Evolutionary conservation across 192 early-diverging fungal species (phyloP), one percentile per base, ranked within the genome.

Genomic region (Coemansia sp.): DNA sequence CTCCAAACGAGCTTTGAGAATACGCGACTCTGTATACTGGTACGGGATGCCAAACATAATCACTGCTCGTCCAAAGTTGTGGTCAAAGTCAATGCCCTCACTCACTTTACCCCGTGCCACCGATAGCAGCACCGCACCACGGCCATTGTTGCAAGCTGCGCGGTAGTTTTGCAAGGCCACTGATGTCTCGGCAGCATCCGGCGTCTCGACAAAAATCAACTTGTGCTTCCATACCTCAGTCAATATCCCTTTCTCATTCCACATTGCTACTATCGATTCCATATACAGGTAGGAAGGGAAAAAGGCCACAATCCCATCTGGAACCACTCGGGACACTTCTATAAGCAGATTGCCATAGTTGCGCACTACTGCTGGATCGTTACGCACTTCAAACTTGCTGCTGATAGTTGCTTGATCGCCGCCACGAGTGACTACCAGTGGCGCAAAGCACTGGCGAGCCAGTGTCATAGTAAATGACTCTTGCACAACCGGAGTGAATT

Each of bases 41-140:
- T 98, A 99, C 5, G 97, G 97, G 48, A 99, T 96, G 12, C 97
- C 97, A 85, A 99, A 99, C 84, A 99, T 87, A 55, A 99, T 85
- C 53, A 99, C 97, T 23, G 97, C 96, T 14, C 97, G 87, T 18
- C 97, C 97, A 72, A 97, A 99, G 65, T 99, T 90, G 73, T 99
- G 96, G 72, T 99, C 97, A 64, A 99, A 99, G 86, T 99, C 97
- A 61, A 99, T 97, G 36, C 97, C 97, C 78, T 98, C 97, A 18
- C 94, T 96, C 15, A 99, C 96, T 69, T 99, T 99, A 10, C 97
- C 97, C 31, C 97, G 88, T 14, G 97, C 97, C 21, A 99, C 97
- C 61, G 94, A 95, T 9, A 99, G 70, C 26, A 99, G 72, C 37
- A 99, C 91, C 0, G 97, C 97, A 3, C 97, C 97, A 21, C 97